phyloP scores from a whole-genome alignment of 371 early-diverging fungal genomes.

The Chytridiales sp. region DNA sequence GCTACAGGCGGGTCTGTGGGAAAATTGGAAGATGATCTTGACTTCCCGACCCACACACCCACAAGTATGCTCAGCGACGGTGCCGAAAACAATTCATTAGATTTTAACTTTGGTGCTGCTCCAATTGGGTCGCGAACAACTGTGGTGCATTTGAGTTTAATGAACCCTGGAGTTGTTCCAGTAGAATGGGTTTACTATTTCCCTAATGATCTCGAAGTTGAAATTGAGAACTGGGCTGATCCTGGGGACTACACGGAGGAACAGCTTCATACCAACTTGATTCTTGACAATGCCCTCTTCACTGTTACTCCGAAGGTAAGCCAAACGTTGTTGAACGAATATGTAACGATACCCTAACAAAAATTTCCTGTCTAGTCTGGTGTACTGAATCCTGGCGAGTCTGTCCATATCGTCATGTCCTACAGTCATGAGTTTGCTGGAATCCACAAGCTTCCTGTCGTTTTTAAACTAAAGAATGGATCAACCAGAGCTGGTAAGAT shows the following conservation, averaged over 20 bases:
- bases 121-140: constrained; percentile 38
- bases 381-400: constrained; percentile 41
- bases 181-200: constrained; percentile 51
- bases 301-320: constrained; percentile 38
- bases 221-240: constrained; percentile 53
- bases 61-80: constrained; percentile 11
- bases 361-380: constrained; percentile 33
- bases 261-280: constrained; percentile 45
- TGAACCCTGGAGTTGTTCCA: constrained; percentile 47
- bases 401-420: constrained; percentile 35
- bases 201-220: constrained; percentile 47
- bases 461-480: constrained; percentile 47
- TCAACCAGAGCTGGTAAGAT: constrained; percentile 25
- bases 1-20: neutral
- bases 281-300: constrained; percentile 46
- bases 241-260: constrained; percentile 53
- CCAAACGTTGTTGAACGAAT: neutral
- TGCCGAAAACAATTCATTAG: constrained; percentile 13
- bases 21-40: constrained; percentile 24
- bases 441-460: constrained; percentile 42
- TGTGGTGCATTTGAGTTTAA: constrained; percentile 34
- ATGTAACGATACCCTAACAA: too few species aligned
- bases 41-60: constrained; percentile 27
- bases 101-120: constrained; percentile 48
- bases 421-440: constrained; percentile 48